Base-by-base conservation (phyloP, 2,329 filamentous ascomycete species). In the Fusarium tupiense region DNA sequence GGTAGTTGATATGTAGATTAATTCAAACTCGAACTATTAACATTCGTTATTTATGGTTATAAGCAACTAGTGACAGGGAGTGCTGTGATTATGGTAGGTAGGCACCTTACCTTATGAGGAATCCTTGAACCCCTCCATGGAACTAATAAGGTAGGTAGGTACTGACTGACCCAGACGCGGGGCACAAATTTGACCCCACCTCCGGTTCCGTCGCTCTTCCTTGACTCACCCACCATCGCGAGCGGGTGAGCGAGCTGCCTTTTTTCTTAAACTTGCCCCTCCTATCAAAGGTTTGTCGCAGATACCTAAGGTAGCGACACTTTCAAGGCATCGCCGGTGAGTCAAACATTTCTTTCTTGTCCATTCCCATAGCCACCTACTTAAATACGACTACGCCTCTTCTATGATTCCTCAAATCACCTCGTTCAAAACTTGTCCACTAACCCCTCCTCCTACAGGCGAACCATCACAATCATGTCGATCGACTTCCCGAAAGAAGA, bases 401-500 rank as follows among this genome's bases (percentile, higher is more conserved):
- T 46, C 17, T 38, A 29, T 31, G 24, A 5, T 56, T 41, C 17
- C 22, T 54, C 22, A 26, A 31, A n/a, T 40, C 53, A 29, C 40
- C 24, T 37, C 17, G 17, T 49, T 37, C 44, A 47, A 50, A 70
- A n/a, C 40, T 37, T 40, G 20, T 64, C 58, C 56, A 64, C 60
- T 75, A 49, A 75, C 63, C 63, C 53, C 57, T 68, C 62, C 26
- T 16, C 46, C 60, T 38, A 37, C 33, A 75, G 72, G 52, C 62
- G 62, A 65, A 61, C 46, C 58, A 67, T 50, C 61, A 73, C 76
- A 76, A 82, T 72, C 76, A 94, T 95, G 93, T 94, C 93, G 81
- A 96, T 98, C 86, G 91, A 96, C 85, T 98, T 98, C 83, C 93
- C 96, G 65, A 93, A 93, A 83, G 94, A 96, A 84, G 96, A 98